Evolutionary conservation across 164 flowering plant species (phyloP).

Genomic region (Protea cynaroides): DNA sequence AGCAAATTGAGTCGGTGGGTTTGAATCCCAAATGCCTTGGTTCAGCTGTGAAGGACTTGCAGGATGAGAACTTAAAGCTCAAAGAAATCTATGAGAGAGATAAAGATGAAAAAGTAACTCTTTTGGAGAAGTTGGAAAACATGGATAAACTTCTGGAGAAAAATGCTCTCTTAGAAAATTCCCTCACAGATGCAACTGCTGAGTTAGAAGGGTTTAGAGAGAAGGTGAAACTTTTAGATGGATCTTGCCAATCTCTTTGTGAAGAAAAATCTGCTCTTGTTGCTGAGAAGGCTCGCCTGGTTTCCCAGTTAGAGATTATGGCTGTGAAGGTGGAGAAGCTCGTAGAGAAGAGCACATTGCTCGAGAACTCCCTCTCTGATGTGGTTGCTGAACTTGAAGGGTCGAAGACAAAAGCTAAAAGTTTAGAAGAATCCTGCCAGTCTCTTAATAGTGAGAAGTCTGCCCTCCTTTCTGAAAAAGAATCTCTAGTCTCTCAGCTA

Average conservation of each 20-base stretch:
- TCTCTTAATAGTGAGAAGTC: conserved; percentile 55
- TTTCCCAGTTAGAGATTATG: conserved; percentile 53
- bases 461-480: conserved; percentile 50
- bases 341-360: conserved; percentile 45
- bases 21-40: conserved; percentile 43
- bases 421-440: conserved; percentile 62
- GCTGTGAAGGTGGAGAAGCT: conserved; percentile 62
- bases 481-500: conserved; percentile 38
- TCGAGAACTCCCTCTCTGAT: conserved; percentile 59
- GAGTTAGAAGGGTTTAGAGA: conserved; percentile 37
- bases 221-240: conserved; percentile 33
- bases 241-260: conserved; percentile 41
- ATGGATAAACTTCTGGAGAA: conserved; percentile 41
- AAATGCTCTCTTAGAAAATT: conserved; percentile 40
- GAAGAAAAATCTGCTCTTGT: conserved; percentile 60
- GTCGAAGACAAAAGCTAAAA: conserved; percentile 47
- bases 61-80: conserved; percentile 58
- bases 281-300: conserved; percentile 55
- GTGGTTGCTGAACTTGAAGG: conserved; percentile 67
- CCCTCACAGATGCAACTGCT: conserved; percentile 38
- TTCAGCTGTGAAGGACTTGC: conserved; percentile 57
- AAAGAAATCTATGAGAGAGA: conserved; percentile 42
- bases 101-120: conserved; percentile 38
- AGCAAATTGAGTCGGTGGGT: conserved; percentile 60
- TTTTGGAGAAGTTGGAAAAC: conserved; percentile 44